Evolutionary conservation across 2,329 filamentous ascomycete genomes (phyloP).

Genomic region (Westerdykella ornata): DNA sequence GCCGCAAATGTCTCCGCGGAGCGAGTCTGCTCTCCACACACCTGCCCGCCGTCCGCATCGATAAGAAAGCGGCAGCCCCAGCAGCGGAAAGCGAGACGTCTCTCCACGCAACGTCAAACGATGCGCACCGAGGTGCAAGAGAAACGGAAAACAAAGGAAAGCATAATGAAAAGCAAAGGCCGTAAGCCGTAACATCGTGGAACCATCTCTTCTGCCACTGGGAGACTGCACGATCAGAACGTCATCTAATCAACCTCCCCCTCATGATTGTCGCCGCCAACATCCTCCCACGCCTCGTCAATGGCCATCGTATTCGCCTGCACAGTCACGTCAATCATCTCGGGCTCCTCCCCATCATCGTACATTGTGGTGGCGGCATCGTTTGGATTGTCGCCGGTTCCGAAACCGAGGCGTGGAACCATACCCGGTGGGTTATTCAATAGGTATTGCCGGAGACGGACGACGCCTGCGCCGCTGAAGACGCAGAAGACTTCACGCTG

Average conservation of each 20-base stretch:
- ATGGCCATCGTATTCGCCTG: conserved; percentile 36
- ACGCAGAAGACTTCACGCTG: conserved; percentile 96
- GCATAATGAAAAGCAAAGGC: too few species aligned
- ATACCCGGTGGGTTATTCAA: conserved; percentile 44
- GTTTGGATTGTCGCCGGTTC: conserved; percentile 9
- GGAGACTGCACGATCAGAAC: too few species aligned
- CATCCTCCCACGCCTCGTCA: conserved; percentile 29
- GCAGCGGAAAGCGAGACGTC: too few species aligned
- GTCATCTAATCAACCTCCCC: conserved; percentile 44
- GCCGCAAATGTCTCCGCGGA: too few species aligned
- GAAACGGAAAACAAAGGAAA: too few species aligned
- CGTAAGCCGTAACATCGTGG: too few species aligned
- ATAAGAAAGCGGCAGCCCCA: too few species aligned
- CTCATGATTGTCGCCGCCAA: conserved; percentile 38
- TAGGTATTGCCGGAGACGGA: conserved; percentile 68
- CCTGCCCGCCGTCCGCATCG: too few species aligned
- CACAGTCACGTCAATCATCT: conserved; percentile 33
- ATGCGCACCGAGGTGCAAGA: too few species aligned
- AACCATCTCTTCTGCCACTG: too few species aligned
- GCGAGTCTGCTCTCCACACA: too few species aligned
- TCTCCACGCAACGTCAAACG: too few species aligned
- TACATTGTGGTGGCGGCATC: conserved; percentile 21
- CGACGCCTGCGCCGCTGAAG: conserved; percentile 83
- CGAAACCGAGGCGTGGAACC: conserved; percentile 10
- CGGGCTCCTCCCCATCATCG: conserved; percentile 26